Percentiles rank a stretch among this genome's conserved stretches.
Evolutionary conservation across 306 rosid species (phyloP).

Genomic region (Delonix regia): DNA sequence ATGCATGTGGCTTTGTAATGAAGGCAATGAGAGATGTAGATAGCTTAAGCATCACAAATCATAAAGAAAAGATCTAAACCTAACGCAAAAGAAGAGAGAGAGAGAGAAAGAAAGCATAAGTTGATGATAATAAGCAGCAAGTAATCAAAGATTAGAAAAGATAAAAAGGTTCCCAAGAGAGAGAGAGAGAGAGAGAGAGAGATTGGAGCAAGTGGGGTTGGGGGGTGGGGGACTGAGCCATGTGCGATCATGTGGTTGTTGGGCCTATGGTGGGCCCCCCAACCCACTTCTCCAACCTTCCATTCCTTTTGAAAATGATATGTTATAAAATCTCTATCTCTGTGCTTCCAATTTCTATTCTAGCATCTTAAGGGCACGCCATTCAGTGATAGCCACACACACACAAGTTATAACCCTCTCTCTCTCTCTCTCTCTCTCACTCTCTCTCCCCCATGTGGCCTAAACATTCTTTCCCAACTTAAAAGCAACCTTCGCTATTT

Average conservation of each 20-base stretch:
- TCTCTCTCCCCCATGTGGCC: neutral
- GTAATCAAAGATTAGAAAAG: neutral
- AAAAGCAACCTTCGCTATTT: constrained; percentile 2
- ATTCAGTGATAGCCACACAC: neutral
- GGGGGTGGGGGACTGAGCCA: neutral
- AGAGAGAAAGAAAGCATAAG: neutral
- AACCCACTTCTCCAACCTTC: constrained; percentile 22
- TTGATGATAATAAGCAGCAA: neutral
- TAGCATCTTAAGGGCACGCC: neutral
- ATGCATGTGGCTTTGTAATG: too few relatives aligned
- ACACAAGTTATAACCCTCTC: neutral
- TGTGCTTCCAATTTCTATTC: too few relatives aligned
- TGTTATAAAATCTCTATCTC: neutral
- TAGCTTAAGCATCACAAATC: neutral
- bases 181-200: neutral
- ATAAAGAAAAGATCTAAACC: neutral
- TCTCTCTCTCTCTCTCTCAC: neutral
- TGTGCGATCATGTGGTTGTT: constrained; percentile 11
- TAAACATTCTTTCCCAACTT: constrained; percentile 7
- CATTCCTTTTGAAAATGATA: constrained; percentile 3
- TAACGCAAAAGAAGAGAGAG: neutral
- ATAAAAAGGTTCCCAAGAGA: neutral
- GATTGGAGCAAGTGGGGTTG: neutral
- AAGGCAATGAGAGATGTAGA: too few relatives aligned
- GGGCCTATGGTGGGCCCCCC: neutral